phyloP scores from a whole-genome alignment of 257 asterid species.

The Avicennia marina region DNA sequence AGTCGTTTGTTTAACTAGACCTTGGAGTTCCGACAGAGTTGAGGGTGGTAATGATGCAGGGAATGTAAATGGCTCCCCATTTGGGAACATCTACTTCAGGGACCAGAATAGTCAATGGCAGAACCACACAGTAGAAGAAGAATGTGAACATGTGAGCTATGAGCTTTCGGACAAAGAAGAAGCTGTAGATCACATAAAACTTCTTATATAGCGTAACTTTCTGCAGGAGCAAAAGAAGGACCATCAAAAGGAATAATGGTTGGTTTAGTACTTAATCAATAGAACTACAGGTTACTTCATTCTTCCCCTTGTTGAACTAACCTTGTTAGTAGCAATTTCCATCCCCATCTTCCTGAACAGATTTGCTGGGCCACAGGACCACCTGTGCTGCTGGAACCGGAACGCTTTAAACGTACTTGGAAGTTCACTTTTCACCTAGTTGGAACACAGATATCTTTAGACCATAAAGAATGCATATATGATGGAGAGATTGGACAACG shows the following conservation, averaged over 20 bases:
- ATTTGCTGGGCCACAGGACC: constrained; percentile 51
- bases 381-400: constrained; percentile 46
- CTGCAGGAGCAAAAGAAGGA: constrained; percentile 15
- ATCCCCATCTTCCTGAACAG: constrained; percentile 40
- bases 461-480: constrained; percentile 24
- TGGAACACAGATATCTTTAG: constrained; percentile 11
- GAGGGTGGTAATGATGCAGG: constrained; percentile 40
- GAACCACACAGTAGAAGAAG: constrained; percentile 36
- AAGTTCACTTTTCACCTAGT: constrained; percentile 44
- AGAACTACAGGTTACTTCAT: not conserved
- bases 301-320: not conserved
- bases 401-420: constrained; percentile 50
- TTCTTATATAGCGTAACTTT: constrained; percentile 36
- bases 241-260: too few relatives aligned
- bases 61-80: constrained; percentile 40
- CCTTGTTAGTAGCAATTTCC: constrained; percentile 36
- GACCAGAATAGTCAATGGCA: constrained; percentile 32
- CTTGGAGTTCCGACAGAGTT: constrained; percentile 54
- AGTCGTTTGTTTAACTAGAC: not conserved
- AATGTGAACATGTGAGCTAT: constrained; percentile 43
- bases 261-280: not conserved
- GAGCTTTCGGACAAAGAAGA: constrained; percentile 46
- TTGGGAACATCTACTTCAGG: constrained; percentile 43
- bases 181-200: constrained; percentile 42
- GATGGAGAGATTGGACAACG: too few relatives aligned